These are phyloP conservation scores for Cubamyces sp. DNA, from an alignment of 768 basidiomycete genomes.

Conservation along the genomic window DNA sequence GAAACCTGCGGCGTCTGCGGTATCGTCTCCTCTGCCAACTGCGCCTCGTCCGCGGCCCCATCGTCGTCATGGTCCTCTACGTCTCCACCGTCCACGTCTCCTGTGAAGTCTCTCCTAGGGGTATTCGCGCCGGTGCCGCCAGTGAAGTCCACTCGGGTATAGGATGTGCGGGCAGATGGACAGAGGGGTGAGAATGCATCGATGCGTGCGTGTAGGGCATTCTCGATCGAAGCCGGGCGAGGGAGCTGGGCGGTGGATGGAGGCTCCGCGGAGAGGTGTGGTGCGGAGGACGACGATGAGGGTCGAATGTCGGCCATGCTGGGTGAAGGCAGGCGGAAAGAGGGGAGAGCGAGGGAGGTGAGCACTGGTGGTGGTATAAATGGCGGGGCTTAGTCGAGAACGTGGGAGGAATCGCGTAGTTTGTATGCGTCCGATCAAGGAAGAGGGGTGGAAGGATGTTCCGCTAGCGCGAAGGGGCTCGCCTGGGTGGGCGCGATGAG, in stretches of 20 bases:
- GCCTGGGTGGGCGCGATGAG: background rate
- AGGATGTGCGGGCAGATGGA: constrained; percentile 55
- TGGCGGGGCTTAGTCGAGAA: constrained; percentile 22
- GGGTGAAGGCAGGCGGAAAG: constrained; percentile 1
- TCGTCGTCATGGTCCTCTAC: constrained; percentile 21
- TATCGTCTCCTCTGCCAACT: constrained; percentile 31
- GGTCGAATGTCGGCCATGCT: constrained; percentile 17
- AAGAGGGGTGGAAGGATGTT: constrained; percentile 3
- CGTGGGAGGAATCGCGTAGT: constrained; percentile 25
- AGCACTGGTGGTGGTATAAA: constrained; percentile 15
- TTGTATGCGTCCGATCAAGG: constrained; percentile 23
- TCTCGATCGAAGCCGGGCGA: constrained; percentile 16
- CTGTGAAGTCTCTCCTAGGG: constrained; percentile 20
- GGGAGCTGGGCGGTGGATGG: constrained; percentile 3
- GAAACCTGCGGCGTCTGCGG: constrained; percentile 68
- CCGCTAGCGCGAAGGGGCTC: constrained; percentile 5
- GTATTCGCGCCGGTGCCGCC: constrained; percentile 30
- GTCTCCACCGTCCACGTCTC: constrained; percentile 22
- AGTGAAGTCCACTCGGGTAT: constrained; percentile 50
- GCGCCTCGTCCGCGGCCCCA: constrained; percentile 1
- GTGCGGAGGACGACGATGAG: constrained; percentile 12
- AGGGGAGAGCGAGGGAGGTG: background rate
- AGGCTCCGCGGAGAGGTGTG: background rate
- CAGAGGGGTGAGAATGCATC: constrained; percentile 37
- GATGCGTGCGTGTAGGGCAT: constrained; percentile 20